Percentiles rank a stretch among this genome's conserved stretches.
These are phyloP conservation scores for Hypoxylon trugodes DNA, from an alignment of 495 filamentous ascomycete genomes.

Conservation along the genomic window DNA sequence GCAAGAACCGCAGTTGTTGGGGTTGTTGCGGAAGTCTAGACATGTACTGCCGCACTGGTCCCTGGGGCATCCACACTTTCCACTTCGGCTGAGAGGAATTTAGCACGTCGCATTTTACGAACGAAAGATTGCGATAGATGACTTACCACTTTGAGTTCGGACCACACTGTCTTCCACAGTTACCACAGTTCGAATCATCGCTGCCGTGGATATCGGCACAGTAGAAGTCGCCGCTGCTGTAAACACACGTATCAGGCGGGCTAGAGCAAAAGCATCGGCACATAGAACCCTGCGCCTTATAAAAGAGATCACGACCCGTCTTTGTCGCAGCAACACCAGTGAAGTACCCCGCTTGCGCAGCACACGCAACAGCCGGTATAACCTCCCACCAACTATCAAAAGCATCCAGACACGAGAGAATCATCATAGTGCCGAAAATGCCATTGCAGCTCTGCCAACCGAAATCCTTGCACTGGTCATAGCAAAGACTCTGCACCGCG, in stretches of 20 bases:
- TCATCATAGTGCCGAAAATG: conserved; percentile 22
- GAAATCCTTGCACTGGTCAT: conserved; percentile 9
- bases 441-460: conserved; percentile 19
- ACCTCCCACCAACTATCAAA: conserved; percentile 21
- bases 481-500: conserved; percentile 7
- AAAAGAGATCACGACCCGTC: conserved; percentile 20
- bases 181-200: conserved; percentile 11
- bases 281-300: conserved; percentile 13
- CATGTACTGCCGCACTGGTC: conserved; percentile 17
- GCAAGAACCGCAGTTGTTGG: conserved; percentile 15
- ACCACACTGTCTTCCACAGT: conserved; percentile 11
- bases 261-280: conserved; percentile 13
- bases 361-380: conserved; percentile 10
- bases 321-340: conserved; percentile 13
- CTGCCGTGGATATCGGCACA: conserved; percentile 3
- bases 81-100: conserved; percentile 4
- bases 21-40: conserved; percentile 19
- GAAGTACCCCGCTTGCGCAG: conserved; percentile 14
- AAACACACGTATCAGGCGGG: conserved; percentile 1
- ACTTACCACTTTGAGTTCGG: conserved; percentile 13
- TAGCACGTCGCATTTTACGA: no score
- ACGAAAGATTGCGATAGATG: no score
- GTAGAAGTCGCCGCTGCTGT: conserved; percentile 6
- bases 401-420: conserved; percentile 15
- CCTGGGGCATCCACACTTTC: conserved; percentile 8